Conservation (phyloP, 345 rosid genomes). For the Eucalyptus cladocalyx region DNA sequence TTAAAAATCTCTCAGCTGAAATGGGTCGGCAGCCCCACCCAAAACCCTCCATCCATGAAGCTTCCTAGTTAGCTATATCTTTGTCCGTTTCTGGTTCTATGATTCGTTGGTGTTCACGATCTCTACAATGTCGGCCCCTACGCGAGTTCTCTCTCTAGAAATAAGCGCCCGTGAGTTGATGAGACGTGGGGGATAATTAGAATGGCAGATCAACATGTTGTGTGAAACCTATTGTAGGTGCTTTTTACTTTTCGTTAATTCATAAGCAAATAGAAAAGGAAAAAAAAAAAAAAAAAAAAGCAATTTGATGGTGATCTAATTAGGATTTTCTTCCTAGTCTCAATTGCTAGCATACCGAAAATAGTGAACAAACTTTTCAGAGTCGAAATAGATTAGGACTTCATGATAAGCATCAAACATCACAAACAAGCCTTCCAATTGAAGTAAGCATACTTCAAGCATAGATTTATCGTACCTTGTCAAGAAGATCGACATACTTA, state of each 20-base stretch:
- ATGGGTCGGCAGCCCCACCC: constrained; percentile 27
- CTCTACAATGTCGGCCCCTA: not conserved
- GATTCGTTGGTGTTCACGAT: not conserved
- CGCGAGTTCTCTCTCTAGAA: not conserved
- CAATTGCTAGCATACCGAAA: not conserved
- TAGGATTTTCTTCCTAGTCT: not conserved
- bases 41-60: not conserved
- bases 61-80: not conserved
- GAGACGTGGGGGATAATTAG: not conserved
- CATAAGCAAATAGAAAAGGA: not conserved
- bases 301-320: not conserved
- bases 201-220: not conserved
- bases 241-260: not conserved
- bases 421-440: not conserved
- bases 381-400: not conserved
- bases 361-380: not conserved
- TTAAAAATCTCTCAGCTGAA: not conserved
- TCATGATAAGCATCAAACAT: not conserved
- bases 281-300: not conserved
- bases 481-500: not conserved
- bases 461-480: not conserved
- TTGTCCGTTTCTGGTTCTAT: not conserved
- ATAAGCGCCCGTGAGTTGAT: not conserved
- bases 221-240: not conserved
- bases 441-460: not conserved